phyloP scores from a whole-genome alignment of 768 basidiomycete genomes.

The Amanita pseudoporphyria region DNA sequence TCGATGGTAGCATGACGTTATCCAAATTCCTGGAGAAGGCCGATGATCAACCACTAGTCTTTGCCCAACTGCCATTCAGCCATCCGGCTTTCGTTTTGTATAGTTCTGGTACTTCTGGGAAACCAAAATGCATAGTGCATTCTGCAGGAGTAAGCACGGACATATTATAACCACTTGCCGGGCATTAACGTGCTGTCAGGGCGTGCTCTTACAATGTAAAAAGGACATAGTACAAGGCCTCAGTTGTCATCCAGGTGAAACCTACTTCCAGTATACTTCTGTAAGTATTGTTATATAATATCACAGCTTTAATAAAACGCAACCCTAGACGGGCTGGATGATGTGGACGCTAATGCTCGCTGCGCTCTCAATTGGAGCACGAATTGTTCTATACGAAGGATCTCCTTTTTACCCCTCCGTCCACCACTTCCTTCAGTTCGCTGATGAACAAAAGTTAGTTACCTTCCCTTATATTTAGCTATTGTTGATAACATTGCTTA shows the following conservation, averaged over 20 bases:
- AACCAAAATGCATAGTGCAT: slow-evolving; percentile 81
- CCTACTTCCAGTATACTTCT: slow-evolving; percentile 68
- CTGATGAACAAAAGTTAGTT: slow-evolving; percentile 32
- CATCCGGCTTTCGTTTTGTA: slow-evolving; percentile 80
- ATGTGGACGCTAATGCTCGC: slow-evolving; percentile 12
- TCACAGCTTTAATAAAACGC: background rate
- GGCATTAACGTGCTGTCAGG: slow-evolving; percentile 27
- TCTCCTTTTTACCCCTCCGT: slow-evolving; percentile 42
- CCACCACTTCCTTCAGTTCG: slow-evolving; percentile 30
- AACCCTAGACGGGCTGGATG: slow-evolving; percentile 53
- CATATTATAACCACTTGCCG: background rate
- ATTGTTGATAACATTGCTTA: slow-evolving; percentile 10
- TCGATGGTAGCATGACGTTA: slow-evolving; percentile 27
- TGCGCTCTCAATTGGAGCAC: slow-evolving; percentile 29
- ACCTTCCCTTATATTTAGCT: background rate
- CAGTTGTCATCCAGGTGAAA: slow-evolving; percentile 37
- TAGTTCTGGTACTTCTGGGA: slow-evolving; percentile 81
- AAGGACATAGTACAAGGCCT: slow-evolving; percentile 44
- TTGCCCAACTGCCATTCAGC: slow-evolving; percentile 66
- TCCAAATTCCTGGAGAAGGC: slow-evolving; percentile 41
- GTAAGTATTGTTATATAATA: slow-evolving; percentile 18
- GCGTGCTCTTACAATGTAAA: slow-evolving; percentile 57
- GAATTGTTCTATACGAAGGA: slow-evolving; percentile 39
- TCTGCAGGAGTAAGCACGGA: slow-evolving; percentile 47
- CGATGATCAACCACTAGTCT: slow-evolving; percentile 42